These are phyloP conservation scores for Phyllostachys edulis DNA, from an alignment of 176 grass and related monocot genomes.

Conservation along the genomic window DNA sequence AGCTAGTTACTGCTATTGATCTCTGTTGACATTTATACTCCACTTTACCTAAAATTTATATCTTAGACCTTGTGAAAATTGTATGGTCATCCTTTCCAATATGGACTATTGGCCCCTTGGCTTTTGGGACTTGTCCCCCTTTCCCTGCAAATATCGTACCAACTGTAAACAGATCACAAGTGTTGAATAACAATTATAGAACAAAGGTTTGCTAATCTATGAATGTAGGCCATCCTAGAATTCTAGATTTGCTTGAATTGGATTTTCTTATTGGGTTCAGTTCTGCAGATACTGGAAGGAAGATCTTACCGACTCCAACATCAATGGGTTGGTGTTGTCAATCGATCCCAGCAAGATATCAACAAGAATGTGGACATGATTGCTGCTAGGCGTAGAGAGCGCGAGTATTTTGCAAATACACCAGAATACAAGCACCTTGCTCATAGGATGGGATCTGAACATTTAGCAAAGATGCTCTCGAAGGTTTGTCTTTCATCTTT, in stretches of 20 bases:
- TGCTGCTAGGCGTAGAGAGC: constrained; percentile 90
- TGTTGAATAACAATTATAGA: neutral
- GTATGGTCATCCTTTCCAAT: neutral
- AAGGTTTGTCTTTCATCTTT: constrained; percentile 59
- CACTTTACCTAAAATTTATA: neutral
- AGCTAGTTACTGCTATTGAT: no score
- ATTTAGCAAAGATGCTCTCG: constrained; percentile 93
- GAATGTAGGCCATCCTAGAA: neutral
- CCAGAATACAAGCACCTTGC: constrained; percentile 92
- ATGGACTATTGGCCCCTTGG: no score
- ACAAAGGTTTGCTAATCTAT: neutral
- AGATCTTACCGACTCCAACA: constrained; percentile 81
- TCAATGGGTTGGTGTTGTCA: constrained; percentile 98
- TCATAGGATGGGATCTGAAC: constrained; percentile 93
- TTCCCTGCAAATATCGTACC: no score
- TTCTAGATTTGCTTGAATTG: neutral
- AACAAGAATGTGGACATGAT: constrained; percentile 99
- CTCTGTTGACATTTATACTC: no score
- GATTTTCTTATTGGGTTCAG: neutral
- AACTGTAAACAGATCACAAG: neutral
- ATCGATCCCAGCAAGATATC: constrained; percentile 96
- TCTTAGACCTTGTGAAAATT: neutral
- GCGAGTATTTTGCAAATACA: constrained; percentile 83
- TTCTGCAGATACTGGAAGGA: constrained; percentile 90
- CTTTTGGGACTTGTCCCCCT: no score